phyloP scores from a whole-genome alignment of 2,329 filamentous ascomycete species.

The Teratosphaeria destructans region DNA sequence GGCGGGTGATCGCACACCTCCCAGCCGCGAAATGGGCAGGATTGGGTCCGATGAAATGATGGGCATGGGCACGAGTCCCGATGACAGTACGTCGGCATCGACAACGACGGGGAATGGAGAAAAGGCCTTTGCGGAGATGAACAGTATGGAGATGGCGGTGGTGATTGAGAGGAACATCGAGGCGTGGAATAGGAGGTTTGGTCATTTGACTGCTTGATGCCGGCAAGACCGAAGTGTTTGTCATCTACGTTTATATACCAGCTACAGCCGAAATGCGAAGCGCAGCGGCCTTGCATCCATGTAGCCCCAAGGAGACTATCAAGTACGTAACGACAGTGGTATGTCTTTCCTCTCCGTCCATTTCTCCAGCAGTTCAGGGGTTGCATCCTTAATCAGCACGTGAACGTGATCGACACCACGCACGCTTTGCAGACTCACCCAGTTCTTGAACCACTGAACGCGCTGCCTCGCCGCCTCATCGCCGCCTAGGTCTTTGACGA shows the following conservation, averaged over 20 bases:
- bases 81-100: neutral
- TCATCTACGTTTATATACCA: neutral
- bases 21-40: slow-evolving; percentile 17
- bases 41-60: slow-evolving; percentile 10
- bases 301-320: neutral
- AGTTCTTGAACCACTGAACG: slow-evolving; percentile 58
- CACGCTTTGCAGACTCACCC: slow-evolving; percentile 50
- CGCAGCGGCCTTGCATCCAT: neutral
- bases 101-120: neutral
- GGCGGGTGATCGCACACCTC: slow-evolving; percentile 48
- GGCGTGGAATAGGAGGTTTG: slow-evolving; percentile 8
- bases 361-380: slow-evolving; percentile 20
- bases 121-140: slow-evolving; percentile 67
- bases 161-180: slow-evolving; percentile 61
- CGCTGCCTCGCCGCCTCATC: slow-evolving; percentile 24
- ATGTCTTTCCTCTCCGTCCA: slow-evolving; percentile 21
- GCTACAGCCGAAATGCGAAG: neutral
- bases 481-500: slow-evolving; percentile 33
- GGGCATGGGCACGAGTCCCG: slow-evolving; percentile 16
- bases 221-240: neutral
- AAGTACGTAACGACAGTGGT: neutral
- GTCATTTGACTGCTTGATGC: slow-evolving; percentile 1
- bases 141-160: slow-evolving; percentile 84
- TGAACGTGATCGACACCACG: slow-evolving; percentile 48
- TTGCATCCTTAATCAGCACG: slow-evolving; percentile 41